Percentiles rank a stretch among this genome's conserved stretches.
phyloP scores from a whole-genome alignment of 1,139 yeast genomes.

The Magnusiomyces paraingens region DNA sequence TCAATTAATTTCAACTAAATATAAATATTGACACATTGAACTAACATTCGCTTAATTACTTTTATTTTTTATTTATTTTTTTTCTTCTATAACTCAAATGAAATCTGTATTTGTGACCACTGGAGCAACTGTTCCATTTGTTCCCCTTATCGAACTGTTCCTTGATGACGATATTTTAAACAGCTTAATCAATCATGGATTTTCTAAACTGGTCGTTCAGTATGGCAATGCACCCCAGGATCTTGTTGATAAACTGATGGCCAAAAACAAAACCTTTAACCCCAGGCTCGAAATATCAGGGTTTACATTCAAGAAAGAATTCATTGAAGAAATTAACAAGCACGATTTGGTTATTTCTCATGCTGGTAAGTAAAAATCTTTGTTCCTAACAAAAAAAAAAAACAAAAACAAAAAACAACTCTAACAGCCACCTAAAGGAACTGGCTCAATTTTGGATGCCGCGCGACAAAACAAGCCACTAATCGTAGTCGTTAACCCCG shows the following conservation, averaged over 20 bases:
- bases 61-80: too few species aligned
- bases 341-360: slow-evolving; percentile 69
- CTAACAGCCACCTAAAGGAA: slow-evolving; percentile 33
- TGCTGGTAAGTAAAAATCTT: slow-evolving; percentile 44
- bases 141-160: slow-evolving; percentile 42
- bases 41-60: too few species aligned
- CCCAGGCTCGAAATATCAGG: slow-evolving; percentile 34
- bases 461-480: slow-evolving; percentile 51
- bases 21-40: not conserved
- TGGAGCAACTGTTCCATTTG: slow-evolving; percentile 83
- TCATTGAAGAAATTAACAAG: slow-evolving; percentile 38
- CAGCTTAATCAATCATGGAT: slow-evolving; percentile 34
- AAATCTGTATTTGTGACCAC: slow-evolving; percentile 53
- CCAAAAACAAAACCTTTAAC: slow-evolving; percentile 7
- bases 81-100: not conserved
- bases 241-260: slow-evolving; percentile 19
- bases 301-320: slow-evolving; percentile 36
- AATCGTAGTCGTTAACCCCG: slow-evolving; percentile 63
- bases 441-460: slow-evolving; percentile 85
- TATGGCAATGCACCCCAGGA: slow-evolving; percentile 49
- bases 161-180: slow-evolving; percentile 37
- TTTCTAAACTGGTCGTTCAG: slow-evolving; percentile 48
- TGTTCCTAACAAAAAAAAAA: too few species aligned
- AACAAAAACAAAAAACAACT: not conserved
- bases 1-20: not conserved